Conservation (phyloP, 192 early-diverging fungal genomes). For the Radiomyces spectabilis region DNA sequence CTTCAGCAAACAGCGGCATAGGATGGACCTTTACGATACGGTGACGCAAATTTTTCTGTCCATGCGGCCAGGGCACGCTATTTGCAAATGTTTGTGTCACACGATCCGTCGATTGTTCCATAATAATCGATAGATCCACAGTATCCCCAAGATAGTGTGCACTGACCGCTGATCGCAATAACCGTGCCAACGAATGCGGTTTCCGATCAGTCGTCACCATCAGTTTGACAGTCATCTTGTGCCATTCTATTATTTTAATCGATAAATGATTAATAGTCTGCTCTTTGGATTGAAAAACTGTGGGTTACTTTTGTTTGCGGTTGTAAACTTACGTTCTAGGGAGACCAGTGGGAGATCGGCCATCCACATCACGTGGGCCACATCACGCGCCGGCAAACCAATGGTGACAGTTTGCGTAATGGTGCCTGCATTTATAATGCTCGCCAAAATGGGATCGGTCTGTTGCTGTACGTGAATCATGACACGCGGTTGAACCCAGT, state of each 20-base stretch:
- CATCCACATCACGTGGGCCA: not conserved
- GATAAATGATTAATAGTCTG: not conserved
- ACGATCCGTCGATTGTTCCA: slow-evolving; percentile 42
- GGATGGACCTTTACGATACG: slow-evolving; percentile 38
- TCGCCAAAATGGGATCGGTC: not conserved
- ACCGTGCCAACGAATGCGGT: slow-evolving; percentile 34
- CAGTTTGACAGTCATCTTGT: slow-evolving; percentile 35
- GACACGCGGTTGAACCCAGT: not conserved
- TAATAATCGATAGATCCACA: slow-evolving; percentile 39
- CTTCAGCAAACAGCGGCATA: slow-evolving; percentile 45
- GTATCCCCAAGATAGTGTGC: slow-evolving; percentile 46
- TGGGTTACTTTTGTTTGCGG: slow-evolving; percentile 1
- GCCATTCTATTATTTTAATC: slow-evolving; percentile 35
- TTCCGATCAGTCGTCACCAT: slow-evolving; percentile 42
- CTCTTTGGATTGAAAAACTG: no score
- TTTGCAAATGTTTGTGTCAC: slow-evolving; percentile 35
- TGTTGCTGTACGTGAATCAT: not conserved
- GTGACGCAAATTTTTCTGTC: slow-evolving; percentile 37
- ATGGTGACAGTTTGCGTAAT: not conserved
- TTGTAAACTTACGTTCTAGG: not conserved
- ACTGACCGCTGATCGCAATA: slow-evolving; percentile 33
- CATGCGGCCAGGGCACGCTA: slow-evolving; percentile 38
- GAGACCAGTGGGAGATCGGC: not conserved
- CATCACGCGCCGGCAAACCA: not conserved
- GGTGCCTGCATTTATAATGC: not conserved